phyloP scores from a whole-genome alignment of 2,329 filamentous ascomycete species.

The Hypoxylon sp. region DNA sequence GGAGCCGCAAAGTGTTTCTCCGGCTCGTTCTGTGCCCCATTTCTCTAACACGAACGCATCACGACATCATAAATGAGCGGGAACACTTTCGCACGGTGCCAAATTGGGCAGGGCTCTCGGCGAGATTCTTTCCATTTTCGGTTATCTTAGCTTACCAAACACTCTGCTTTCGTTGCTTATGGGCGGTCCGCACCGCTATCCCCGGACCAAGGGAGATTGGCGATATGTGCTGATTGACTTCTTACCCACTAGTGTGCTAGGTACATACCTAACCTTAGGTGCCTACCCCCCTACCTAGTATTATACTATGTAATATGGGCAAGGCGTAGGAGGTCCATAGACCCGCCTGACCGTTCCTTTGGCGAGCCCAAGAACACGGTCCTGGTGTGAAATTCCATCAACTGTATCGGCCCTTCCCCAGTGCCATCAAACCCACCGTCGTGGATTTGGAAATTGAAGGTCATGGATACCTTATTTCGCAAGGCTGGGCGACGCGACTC shows the following conservation, averaged over 20 bases:
- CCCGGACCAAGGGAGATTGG: conserved; percentile 29
- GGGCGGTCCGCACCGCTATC: conserved; percentile 5
- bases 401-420: conserved; percentile 35
- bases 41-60: conserved; percentile 22
- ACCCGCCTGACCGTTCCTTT: conserved; percentile 8
- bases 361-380: conserved; percentile 30
- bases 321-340: conserved; percentile 7
- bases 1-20: conserved; percentile 29
- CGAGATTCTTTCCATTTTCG: conserved; percentile 24
- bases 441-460: conserved; percentile 19
- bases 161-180: background rate
- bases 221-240: conserved; percentile 25
- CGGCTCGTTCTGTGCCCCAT: conserved; percentile 4
- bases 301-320: background rate
- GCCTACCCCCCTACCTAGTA: background rate
- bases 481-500: background rate
- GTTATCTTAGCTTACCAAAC: conserved; percentile 9
- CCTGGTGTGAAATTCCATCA: conserved; percentile 23
- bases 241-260: background rate
- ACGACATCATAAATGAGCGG: conserved; percentile 25
- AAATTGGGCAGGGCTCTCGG: conserved; percentile 7
- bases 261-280: no score
- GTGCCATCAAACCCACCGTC: conserved; percentile 26
- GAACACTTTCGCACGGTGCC: conserved; percentile 11
- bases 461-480: conserved; percentile 9